Conservation (phyloP, 805 yeast genomes). For the Ogataea pini region DNA sequence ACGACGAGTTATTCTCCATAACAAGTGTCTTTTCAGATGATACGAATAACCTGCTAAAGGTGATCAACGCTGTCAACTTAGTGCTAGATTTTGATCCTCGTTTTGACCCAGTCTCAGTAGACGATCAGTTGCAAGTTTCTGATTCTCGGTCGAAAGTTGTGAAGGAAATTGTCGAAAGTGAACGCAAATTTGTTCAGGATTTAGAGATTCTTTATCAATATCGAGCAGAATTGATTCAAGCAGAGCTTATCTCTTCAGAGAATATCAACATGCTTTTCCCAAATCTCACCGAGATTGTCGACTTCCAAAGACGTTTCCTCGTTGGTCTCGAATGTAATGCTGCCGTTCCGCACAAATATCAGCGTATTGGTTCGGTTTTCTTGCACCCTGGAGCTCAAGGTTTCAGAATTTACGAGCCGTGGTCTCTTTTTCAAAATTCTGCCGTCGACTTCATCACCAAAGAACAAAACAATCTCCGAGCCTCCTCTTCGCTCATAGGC, state of each 20-base stretch:
- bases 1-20: slow-evolving; percentile 83
- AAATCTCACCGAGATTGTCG: slow-evolving; percentile 76
- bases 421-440: slow-evolving; percentile 87
- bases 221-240: slow-evolving; percentile 62
- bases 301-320: slow-evolving; percentile 86
- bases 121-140: slow-evolving; percentile 35
- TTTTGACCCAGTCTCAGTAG: slow-evolving; percentile 15
- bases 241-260: slow-evolving; percentile 73
- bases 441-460: slow-evolving; percentile 78
- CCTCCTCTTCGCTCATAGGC: slow-evolving; percentile 62
- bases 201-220: slow-evolving; percentile 72
- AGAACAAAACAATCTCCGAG: slow-evolving; percentile 57
- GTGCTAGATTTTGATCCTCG: slow-evolving; percentile 27
- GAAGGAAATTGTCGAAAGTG: slow-evolving; percentile 83
- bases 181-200: slow-evolving; percentile 90
- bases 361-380: slow-evolving; percentile 87
- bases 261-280: slow-evolving; percentile 83
- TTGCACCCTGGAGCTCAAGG: slow-evolving; percentile 77
- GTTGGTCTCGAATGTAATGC: slow-evolving; percentile 90
- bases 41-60: slow-evolving; percentile 74
- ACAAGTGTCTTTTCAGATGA: slow-evolving; percentile 85
- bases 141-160: slow-evolving; percentile 77
- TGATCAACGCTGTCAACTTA: slow-evolving; percentile 66
- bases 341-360: slow-evolving; percentile 67
- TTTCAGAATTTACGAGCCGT: slow-evolving; percentile 87